Conservation (phyloP, 1,284 basidiomycete genomes). For the Irpex rosettiformis region DNA sequence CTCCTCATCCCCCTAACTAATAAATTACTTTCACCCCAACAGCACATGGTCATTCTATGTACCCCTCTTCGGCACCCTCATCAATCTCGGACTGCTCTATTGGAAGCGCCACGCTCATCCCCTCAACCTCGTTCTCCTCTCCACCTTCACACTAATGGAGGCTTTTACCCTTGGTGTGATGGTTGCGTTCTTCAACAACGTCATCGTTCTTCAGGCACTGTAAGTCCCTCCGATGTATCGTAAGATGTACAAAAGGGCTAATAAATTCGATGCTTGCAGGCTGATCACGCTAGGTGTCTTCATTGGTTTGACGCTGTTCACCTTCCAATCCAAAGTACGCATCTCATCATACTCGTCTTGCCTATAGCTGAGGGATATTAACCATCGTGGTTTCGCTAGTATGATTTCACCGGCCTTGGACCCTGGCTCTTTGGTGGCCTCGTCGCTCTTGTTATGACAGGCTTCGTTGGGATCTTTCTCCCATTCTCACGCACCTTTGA, state of each 20-base stretch:
- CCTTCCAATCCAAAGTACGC: slow-evolving; percentile 73
- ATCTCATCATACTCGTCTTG: background rate
- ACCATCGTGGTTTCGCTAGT: slow-evolving; percentile 38
- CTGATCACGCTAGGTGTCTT: slow-evolving; percentile 86
- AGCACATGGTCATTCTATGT: slow-evolving; percentile 76
- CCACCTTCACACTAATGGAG: slow-evolving; percentile 77
- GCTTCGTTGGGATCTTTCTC: slow-evolving; percentile 75
- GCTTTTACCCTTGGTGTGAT: slow-evolving; percentile 78
- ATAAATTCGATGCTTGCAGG: slow-evolving; percentile 34
- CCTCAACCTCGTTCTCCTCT: slow-evolving; percentile 74
- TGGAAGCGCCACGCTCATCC: slow-evolving; percentile 89
- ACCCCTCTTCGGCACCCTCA: slow-evolving; percentile 69
- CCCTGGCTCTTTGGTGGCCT: slow-evolving; percentile 81
- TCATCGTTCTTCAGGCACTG: slow-evolving; percentile 85
- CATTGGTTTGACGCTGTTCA: slow-evolving; percentile 83
- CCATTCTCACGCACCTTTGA: slow-evolving; percentile 78
- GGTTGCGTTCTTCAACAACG: slow-evolving; percentile 72
- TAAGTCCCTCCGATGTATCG: no score
- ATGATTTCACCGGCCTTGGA: slow-evolving; percentile 84
- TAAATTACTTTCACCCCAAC: slow-evolving; percentile 1
- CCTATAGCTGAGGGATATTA: background rate
- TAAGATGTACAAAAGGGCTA: background rate
- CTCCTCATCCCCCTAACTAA: background rate
- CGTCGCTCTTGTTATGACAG: slow-evolving; percentile 70
- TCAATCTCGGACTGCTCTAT: slow-evolving; percentile 75